Base-by-base conservation (phyloP, 768 basidiomycete species). In the Russula compacta region DNA sequence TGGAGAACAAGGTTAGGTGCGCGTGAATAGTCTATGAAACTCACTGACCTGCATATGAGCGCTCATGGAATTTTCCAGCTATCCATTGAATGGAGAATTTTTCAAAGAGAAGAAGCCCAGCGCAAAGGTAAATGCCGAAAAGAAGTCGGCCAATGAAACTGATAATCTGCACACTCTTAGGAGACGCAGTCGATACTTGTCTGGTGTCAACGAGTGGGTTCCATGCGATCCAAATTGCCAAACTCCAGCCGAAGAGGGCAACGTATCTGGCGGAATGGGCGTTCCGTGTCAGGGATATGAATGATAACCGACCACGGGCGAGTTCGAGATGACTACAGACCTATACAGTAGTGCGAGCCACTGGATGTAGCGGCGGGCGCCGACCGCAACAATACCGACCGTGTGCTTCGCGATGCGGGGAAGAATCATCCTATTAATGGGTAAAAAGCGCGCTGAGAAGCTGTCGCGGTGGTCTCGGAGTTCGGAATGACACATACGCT, bases 61-160 rank as follows among this genome's bases (percentile, higher is more conserved):
- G 75, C 69, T 89, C 86, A 69, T 92, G 89, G 71, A 91, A 92
- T 69, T 89, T 88, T 48, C 77, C 79, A 49, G 86, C 86, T 66
- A 95, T 92, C 77, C 84, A 84, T 71, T 95, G 93, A 51, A 97
- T 89, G 14, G 86, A 72, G 61, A 94, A 82, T 69, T 97, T 97
- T 72, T 94, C 92, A 57, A 81, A 85, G 11, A 88, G 77, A 6
- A 94, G 79, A 29, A 92, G 77, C 32, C 79, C 79, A 0, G 86
- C 72, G 68, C 84, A 89, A 51, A 94, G 68, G 69, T 84, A 80
- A 52, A 87, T 70, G 8, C 84, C 89, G 68, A 94, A 92, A 7
- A 91, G 76, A 32, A 92, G 73, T 69, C 84, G 85, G 3, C 76
- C 80, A 42, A 87, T 75, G 19, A 85, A 75, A 48, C 74, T 71